phyloP scores from a whole-genome alignment of 2,329 filamentous ascomycete species.

The Diaporthe batatas region DNA sequence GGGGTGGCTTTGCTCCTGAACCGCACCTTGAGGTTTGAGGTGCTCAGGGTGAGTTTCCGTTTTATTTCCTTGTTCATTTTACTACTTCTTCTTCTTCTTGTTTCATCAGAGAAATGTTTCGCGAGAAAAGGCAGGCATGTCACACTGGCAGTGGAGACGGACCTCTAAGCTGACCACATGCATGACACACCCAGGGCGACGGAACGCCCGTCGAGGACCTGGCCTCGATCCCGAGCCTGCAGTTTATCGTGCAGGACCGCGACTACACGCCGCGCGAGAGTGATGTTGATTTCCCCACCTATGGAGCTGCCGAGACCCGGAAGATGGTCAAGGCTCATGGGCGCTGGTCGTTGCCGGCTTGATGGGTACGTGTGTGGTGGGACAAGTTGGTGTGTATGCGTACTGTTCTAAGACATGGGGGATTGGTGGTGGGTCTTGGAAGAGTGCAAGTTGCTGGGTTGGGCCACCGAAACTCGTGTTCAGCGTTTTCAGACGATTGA shows the following conservation, averaged over 20 bases:
- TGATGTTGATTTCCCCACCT: slow-evolving; percentile 46
- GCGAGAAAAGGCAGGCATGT: background rate
- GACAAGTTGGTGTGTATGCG: no score
- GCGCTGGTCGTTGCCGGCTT: background rate
- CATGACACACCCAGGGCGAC: slow-evolving; percentile 47
- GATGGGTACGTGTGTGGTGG: background rate
- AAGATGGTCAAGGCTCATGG: slow-evolving; percentile 5
- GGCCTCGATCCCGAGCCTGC: slow-evolving; percentile 51
- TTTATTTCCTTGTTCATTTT: background rate
- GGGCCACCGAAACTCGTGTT: background rate
- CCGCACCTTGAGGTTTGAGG: slow-evolving; percentile 43
- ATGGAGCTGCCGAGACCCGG: slow-evolving; percentile 42
- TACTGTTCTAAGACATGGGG: background rate
- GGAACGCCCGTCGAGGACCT: slow-evolving; percentile 48
- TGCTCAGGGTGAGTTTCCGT: slow-evolving; percentile 44
- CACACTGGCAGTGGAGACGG: background rate
- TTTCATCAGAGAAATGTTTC: no score
- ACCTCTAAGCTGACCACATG: background rate
- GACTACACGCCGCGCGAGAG: slow-evolving; percentile 43
- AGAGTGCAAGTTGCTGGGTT: background rate
- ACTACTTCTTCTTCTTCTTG: no score
- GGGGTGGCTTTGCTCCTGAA: slow-evolving; percentile 42
- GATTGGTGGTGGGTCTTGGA: background rate
- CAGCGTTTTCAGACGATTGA: background rate
- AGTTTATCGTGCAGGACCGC: slow-evolving; percentile 53